A percentile compares a stretch with the other conserved stretches of the same genome.
Conservation (phyloP, 176 grass and related monocot species). For the Lolium perenne region DNA sequence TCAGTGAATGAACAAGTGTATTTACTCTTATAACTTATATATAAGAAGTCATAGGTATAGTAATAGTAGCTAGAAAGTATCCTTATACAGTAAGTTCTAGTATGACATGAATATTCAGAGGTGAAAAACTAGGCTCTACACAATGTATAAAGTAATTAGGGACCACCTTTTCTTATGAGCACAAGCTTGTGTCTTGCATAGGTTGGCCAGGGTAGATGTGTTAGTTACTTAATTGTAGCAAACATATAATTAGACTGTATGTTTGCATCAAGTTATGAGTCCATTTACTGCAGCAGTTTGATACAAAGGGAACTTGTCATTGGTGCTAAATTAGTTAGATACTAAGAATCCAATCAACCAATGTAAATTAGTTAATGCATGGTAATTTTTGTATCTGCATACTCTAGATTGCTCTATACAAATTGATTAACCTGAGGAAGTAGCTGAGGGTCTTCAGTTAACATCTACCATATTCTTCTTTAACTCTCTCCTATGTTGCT, state of each 20-base stretch:
- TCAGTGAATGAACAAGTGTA: constrained; percentile 25
- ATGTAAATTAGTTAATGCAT: constrained; percentile 18
- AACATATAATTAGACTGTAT: neutral
- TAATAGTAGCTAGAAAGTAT: neutral
- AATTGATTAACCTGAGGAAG: constrained; percentile 23
- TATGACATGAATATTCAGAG: neutral
- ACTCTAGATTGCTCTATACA: constrained; percentile 31
- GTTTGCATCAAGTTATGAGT: constrained; percentile 3
- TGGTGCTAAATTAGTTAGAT: neutral
- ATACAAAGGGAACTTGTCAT: neutral
- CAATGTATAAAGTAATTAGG: constrained; percentile 17
- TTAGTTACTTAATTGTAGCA: neutral
- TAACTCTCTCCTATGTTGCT: constrained; percentile 10
- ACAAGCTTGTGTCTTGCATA: neutral
- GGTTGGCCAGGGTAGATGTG: constrained; percentile 5
- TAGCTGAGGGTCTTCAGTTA: neutral
- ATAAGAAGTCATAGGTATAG: neutral
- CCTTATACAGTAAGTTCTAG: neutral
- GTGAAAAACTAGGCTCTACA: neutral
- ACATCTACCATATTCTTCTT: constrained; percentile 7
- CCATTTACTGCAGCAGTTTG: constrained; percentile 14
- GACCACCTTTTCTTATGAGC: neutral
- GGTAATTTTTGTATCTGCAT: constrained; percentile 21
- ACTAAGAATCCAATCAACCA: constrained; percentile 3
- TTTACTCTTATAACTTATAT: neutral